Percentiles rank a stretch among this genome's conserved stretches.
phyloP scores from a whole-genome alignment of 2,329 filamentous ascomycete species.

The Pyricularia sp. region DNA sequence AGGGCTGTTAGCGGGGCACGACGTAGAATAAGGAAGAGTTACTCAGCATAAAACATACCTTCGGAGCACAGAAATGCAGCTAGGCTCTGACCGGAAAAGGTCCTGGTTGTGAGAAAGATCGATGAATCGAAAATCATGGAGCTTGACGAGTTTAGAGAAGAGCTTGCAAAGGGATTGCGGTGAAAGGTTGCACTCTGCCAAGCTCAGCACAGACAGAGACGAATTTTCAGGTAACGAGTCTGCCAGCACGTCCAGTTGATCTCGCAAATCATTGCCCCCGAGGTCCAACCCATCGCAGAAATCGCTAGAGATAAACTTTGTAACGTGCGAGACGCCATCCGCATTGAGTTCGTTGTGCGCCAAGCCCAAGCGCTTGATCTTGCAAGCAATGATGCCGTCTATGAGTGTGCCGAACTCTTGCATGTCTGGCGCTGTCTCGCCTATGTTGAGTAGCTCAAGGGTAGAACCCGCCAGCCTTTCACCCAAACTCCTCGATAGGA shows the following conservation, averaged over 20 bases:
- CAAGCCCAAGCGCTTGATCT: slow-evolving; percentile 69
- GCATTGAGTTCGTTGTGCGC: slow-evolving; percentile 72
- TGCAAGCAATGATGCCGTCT: slow-evolving; percentile 72
- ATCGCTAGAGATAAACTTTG: slow-evolving; percentile 64
- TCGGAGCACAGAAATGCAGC: slow-evolving; percentile 63
- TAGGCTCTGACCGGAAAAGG: slow-evolving; percentile 67
- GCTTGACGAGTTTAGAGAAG: slow-evolving; percentile 60
- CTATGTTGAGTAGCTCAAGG: slow-evolving; percentile 75
- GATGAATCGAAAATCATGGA: slow-evolving; percentile 74
- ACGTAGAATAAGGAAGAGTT: neutral
- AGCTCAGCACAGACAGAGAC: slow-evolving; percentile 69
- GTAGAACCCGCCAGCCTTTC: slow-evolving; percentile 67
- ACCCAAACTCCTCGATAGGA: slow-evolving; percentile 66
- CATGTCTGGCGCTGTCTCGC: slow-evolving; percentile 65
- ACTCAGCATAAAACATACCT: slow-evolving; percentile 40
- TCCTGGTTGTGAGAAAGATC: slow-evolving; percentile 85
- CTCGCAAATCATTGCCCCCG: slow-evolving; percentile 67
- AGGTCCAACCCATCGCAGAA: slow-evolving; percentile 83
- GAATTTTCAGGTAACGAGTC: slow-evolving; percentile 41
- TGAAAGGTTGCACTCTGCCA: slow-evolving; percentile 76
- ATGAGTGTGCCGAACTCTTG: slow-evolving; percentile 66
- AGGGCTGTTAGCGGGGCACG: neutral
- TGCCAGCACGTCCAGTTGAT: slow-evolving; percentile 44
- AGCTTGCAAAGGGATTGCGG: slow-evolving; percentile 64
- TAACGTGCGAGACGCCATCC: slow-evolving; percentile 66